Conservation (phyloP, 768 basidiomycete species). For the Hericium rajendrae region DNA sequence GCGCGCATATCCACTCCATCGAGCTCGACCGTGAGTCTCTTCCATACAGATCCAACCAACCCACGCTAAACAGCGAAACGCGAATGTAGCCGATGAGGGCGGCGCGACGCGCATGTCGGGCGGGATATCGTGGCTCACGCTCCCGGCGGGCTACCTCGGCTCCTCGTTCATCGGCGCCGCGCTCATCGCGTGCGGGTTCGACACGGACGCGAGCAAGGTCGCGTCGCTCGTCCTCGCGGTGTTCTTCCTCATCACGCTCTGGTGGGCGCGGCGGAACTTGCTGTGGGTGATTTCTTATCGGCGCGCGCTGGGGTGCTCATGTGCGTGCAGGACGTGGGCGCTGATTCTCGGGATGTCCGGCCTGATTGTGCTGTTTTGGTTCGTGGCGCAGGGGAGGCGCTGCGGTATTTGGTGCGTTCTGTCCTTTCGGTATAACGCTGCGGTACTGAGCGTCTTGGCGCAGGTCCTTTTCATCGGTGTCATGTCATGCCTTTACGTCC, state of each 20-base stretch:
- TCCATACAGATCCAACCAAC: slow-evolving; percentile 1
- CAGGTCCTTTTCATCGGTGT: slow-evolving; percentile 76
- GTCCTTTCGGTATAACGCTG: background rate
- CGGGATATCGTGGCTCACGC: slow-evolving; percentile 70
- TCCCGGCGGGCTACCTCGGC: slow-evolving; percentile 82
- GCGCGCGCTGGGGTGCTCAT: background rate
- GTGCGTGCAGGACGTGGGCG: slow-evolving; percentile 52
- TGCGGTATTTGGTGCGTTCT: slow-evolving; percentile 57
- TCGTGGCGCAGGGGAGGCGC: slow-evolving; percentile 65
- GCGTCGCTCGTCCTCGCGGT: slow-evolving; percentile 70
- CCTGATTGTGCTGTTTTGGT: slow-evolving; percentile 77
- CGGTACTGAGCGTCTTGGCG: background rate
- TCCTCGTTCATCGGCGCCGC: slow-evolving; percentile 80
- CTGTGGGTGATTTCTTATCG: slow-evolving; percentile 36
- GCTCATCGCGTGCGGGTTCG: slow-evolving; percentile 81
- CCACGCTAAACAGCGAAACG: too few species aligned
- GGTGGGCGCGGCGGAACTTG: slow-evolving; percentile 76
- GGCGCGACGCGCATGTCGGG: slow-evolving; percentile 84
- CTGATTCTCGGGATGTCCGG: slow-evolving; percentile 74
- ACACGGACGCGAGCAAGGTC: slow-evolving; percentile 82
- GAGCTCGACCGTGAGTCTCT: slow-evolving; percentile 70
- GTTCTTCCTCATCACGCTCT: slow-evolving; percentile 83
- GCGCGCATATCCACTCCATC: slow-evolving; percentile 78
- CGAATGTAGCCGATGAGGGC: slow-evolving; percentile 72
- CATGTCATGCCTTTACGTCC: slow-evolving; percentile 81